These are phyloP conservation scores for Polyplosphaeria fusca DNA, from an alignment of 495 filamentous ascomycete species.

Conservation along the genomic window DNA sequence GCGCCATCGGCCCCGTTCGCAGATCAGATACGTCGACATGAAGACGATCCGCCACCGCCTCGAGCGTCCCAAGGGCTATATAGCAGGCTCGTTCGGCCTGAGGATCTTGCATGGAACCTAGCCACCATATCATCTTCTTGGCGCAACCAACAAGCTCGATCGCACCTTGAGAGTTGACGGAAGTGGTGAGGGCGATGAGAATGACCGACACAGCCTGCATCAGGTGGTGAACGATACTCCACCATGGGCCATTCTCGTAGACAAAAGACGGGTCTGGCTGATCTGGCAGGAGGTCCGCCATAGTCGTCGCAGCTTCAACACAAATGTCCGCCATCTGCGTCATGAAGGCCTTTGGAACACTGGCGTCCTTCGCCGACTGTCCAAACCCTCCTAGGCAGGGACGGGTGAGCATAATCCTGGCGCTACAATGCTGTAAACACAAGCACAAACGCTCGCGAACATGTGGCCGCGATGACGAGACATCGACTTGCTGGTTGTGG, in stretches of 20 bases:
- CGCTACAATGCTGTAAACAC: conserved; percentile 2
- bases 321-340: not conserved
- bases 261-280: conserved; percentile 10
- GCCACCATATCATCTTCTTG: conserved; percentile 14
- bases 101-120: conserved; percentile 18
- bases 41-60: not conserved
- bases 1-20: not conserved
- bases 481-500: not conserved
- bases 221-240: conserved; percentile 17
- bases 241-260: conserved; percentile 22
- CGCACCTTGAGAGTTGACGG: not conserved
- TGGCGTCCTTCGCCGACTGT: not conserved
- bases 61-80: conserved; percentile 3
- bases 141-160: not conserved
- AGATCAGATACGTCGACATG: not conserved
- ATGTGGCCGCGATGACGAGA: no score
- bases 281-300: conserved; percentile 10
- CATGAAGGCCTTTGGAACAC: not conserved
- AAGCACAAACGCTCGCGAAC: conserved; percentile 8
- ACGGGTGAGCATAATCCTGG: conserved; percentile 15
- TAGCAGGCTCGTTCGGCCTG: conserved; percentile 4
- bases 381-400: conserved; percentile 4
- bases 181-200: conserved; percentile 5
- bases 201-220: conserved; percentile 14
- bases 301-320: conserved; percentile 10